Conservation (phyloP, 331 rosid genomes). For the Stylosanthes scabra region DNA sequence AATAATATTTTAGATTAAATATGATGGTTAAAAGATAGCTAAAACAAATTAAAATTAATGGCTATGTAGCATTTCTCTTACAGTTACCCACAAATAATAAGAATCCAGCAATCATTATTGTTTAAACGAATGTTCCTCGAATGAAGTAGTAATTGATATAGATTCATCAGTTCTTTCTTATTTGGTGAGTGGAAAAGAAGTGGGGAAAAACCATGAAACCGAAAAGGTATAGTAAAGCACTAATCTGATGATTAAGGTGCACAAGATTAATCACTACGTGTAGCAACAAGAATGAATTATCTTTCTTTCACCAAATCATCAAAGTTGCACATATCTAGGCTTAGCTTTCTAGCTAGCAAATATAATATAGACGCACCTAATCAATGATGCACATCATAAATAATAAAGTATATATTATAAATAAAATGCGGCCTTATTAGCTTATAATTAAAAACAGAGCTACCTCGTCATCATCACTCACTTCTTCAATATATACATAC, state of each 20-base stretch:
- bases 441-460: background rate
- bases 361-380: slow-evolving; percentile 12
- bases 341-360: background rate
- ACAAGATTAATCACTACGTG: slow-evolving; percentile 21
- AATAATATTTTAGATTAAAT: no score
- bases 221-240: background rate
- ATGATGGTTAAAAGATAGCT: no score
- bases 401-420: background rate
- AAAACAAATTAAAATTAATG: no score
- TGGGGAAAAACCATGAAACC: no score
- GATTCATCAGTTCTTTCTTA: background rate
- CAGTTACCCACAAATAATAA: background rate
- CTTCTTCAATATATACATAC: no score
- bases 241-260: background rate
- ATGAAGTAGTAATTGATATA: background rate
- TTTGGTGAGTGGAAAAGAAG: background rate
- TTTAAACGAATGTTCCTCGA: background rate
- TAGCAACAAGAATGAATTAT: slow-evolving; percentile 18
- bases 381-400: slow-evolving; percentile 17
- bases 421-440: slow-evolving; percentile 25
- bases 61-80: no score
- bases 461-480: background rate
- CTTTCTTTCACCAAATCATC: slow-evolving; percentile 13
- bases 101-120: background rate
- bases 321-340: background rate